phyloP scores from a whole-genome alignment of 768 basidiomycete species.

The Candolleomyces aberdarensis region DNA sequence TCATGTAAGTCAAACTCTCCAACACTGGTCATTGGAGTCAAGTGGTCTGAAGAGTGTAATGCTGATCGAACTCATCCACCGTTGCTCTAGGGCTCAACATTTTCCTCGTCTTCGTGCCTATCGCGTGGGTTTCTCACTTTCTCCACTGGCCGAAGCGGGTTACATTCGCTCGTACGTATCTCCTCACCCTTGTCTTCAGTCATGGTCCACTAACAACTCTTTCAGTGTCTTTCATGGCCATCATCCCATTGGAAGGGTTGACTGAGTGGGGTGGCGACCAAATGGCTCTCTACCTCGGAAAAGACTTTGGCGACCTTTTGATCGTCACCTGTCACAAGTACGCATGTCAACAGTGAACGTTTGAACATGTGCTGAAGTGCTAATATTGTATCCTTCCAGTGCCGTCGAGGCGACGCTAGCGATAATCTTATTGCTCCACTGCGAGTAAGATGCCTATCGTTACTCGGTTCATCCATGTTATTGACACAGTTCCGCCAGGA shows the following conservation, averaged over 20 bases:
- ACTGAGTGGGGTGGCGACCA: conserved; percentile 65
- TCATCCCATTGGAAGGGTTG: conserved; percentile 62
- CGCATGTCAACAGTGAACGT: conserved; percentile 11
- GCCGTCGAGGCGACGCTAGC: conserved; percentile 71
- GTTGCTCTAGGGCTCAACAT: conserved; percentile 50
- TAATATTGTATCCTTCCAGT: conserved; percentile 27
- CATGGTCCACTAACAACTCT: not conserved
- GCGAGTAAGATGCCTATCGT: conserved; percentile 51
- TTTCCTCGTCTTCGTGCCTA: conserved; percentile 53
- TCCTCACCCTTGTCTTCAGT: not conserved
- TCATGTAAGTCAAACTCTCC: conserved; percentile 41
- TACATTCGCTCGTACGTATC: conserved; percentile 44
- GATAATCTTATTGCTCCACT: conserved; percentile 63
- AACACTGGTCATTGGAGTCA: not conserved
- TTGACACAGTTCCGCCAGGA: conserved; percentile 28
- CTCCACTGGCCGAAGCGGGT: conserved; percentile 30
- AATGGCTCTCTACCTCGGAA: conserved; percentile 23
- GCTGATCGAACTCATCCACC: not conserved
- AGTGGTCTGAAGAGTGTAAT: not conserved
- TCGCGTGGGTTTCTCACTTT: conserved; percentile 62
- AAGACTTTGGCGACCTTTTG: conserved; percentile 66
- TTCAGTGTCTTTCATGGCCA: conserved; percentile 60
- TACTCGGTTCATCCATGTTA: not conserved
- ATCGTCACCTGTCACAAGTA: conserved; percentile 66
- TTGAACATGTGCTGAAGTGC: not conserved